These are phyloP conservation scores for Serendipita vermifera DNA, from an alignment of 768 basidiomycete species.

Conservation along the genomic window DNA sequence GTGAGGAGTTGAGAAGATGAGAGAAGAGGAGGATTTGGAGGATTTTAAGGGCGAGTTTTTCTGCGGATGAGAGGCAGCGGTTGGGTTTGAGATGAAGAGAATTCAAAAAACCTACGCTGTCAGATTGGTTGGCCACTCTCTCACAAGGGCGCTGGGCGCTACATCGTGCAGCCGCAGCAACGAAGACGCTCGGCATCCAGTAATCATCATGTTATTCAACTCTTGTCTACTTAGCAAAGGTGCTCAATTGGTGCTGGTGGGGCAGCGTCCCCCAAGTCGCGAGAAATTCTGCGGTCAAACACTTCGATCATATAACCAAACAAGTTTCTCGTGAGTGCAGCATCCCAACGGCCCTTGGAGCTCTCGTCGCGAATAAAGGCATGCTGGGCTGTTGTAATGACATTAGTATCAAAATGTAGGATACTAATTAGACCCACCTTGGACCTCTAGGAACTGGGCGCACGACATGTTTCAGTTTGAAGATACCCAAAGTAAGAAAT, in stretches of 20 bases:
- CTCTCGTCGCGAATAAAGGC: slow-evolving; percentile 90
- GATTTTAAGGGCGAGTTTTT: neutral
- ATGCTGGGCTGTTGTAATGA: too few species aligned
- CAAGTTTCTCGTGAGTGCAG: slow-evolving; percentile 67
- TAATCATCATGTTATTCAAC: too few species aligned
- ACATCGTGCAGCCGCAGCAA: too few species aligned
- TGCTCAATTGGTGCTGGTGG: slow-evolving; percentile 53
- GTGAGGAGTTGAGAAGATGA: neutral
- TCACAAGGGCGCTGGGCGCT: too few species aligned
- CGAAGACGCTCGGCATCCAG: too few species aligned
- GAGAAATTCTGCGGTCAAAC: slow-evolving; percentile 74
- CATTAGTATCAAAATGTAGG: too few species aligned
- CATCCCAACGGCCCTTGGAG: slow-evolving; percentile 93
- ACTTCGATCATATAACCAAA: slow-evolving; percentile 87
- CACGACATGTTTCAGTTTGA: slow-evolving; percentile 11
- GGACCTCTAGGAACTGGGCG: slow-evolving; percentile 78
- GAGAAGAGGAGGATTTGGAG: slow-evolving; percentile 5
- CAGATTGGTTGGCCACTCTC: neutral
- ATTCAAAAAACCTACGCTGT: neutral
- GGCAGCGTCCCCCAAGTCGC: slow-evolving; percentile 84
- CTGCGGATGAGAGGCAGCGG: neutral
- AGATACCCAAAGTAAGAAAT: slow-evolving; percentile 2
- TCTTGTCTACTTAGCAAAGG: slow-evolving; percentile 58
- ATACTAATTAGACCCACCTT: too few species aligned
- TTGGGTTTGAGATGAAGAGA: neutral